Base-by-base conservation (phyloP, 805 yeast species). In the Lachancea mirantina region DNA sequence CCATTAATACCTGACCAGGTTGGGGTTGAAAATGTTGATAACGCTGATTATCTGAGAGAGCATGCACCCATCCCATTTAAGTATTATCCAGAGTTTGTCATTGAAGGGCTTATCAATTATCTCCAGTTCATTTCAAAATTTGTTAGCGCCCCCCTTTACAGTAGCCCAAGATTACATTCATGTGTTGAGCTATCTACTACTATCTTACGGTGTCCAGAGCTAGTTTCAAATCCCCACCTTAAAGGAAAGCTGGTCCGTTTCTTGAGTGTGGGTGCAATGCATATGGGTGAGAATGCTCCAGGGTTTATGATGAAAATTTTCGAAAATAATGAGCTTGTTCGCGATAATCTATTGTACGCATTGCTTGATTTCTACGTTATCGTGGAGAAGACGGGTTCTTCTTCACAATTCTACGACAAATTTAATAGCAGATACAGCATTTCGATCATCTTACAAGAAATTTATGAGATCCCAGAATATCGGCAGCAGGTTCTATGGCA, bases 331-430 rank as follows among this genome's bases (percentile, higher is more conserved):
- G 68, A 71, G 33, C 48, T 80, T 14, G 79, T 85, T 2, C 60
- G 64, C 19, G 65, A 76, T 23, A 76, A 87, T 53, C 54, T 92
- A 41, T 64, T 92, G 36, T 87, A 84, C 49, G 82, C 95, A 1
- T 67, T 92, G 36, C 69, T 92, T 59, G 94, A 85, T 47, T 82
- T 87, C 41, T 92, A 89, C 56, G 95, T 92, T 21, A 84, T 84
- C 68, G 88, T 89, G 31, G 99, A 92, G 56, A 87, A 84, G 50
- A 92, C 98, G 0, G 98, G 98, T 7, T 81, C 96, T 2, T 78
- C 89, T 6, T 77, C 94, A 0, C 97, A 92, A 59, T 92, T 89
- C 53, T 89, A 89, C 57, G 99, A 92, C 57, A 92, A 92, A 60
- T 92, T 92, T 63, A 88, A 85, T 56, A 74, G 84, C 26, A 72